Conservation (phyloP, 2,329 filamentous ascomycete species). For the Zymoseptoria ardabiliae region DNA sequence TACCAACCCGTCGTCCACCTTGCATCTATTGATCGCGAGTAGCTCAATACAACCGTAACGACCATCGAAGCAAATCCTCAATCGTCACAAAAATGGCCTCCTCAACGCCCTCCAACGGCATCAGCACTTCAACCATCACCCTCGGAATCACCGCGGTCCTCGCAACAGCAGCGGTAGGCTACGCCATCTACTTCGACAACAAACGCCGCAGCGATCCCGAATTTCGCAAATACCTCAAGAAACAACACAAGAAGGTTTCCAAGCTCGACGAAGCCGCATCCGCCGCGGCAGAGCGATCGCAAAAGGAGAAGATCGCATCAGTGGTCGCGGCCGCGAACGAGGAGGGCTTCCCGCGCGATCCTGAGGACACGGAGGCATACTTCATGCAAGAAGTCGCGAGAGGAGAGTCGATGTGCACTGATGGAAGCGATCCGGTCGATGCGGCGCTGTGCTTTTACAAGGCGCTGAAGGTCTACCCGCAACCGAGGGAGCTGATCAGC, state of each 20-base stretch:
- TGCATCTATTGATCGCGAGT: neutral
- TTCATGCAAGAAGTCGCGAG: conserved; percentile 93
- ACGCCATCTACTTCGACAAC: conserved; percentile 62
- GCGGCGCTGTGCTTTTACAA: conserved; percentile 95
- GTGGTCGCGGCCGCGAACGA: conserved; percentile 76
- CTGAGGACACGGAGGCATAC: conserved; percentile 90
- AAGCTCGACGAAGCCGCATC: conserved; percentile 67
- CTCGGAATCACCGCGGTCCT: conserved; percentile 46
- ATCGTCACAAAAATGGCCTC: conserved; percentile 26
- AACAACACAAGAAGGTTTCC: conserved; percentile 66
- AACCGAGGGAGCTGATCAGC: conserved; percentile 81
- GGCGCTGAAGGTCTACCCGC: conserved; percentile 96
- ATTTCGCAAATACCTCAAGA: conserved; percentile 58
- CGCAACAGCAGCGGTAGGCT: conserved; percentile 53
- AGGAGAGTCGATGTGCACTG: conserved; percentile 74
- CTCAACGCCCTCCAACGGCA: conserved; percentile 27
- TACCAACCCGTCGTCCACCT: too few species aligned
- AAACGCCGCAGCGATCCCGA: conserved; percentile 55
- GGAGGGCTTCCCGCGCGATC: conserved; percentile 82
- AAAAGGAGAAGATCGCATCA: conserved; percentile 65
- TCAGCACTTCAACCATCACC: conserved; percentile 52
- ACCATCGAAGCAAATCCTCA: neutral
- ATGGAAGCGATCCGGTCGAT: conserved; percentile 73
- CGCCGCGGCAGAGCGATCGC: conserved; percentile 56
- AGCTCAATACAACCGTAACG: neutral